Evolutionary conservation across 2,329 filamentous ascomycete genomes (phyloP).

Genomic region (Aureobasidium zeae): DNA sequence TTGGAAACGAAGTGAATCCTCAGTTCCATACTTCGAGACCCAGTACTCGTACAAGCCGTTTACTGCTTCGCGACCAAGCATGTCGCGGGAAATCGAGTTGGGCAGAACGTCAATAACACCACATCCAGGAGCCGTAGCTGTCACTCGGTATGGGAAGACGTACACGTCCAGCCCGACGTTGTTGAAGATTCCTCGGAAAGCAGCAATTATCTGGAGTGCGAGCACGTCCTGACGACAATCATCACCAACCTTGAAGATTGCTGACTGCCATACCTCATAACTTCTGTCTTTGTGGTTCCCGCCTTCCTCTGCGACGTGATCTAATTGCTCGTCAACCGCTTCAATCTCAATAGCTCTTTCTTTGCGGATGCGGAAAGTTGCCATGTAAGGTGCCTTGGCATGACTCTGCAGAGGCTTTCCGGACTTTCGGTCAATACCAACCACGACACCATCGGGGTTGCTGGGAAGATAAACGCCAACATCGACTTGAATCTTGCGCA

Average conservation of each 20-base stretch:
- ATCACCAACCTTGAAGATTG: slow-evolving; percentile 99
- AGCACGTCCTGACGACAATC: slow-evolving; percentile 96
- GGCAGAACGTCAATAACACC: slow-evolving; percentile 97
- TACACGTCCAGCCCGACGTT: slow-evolving; percentile 90
- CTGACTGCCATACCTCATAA: slow-evolving; percentile 96
- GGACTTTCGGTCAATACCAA: slow-evolving; percentile 95
- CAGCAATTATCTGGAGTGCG: slow-evolving; percentile 93
- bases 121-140: slow-evolving; percentile 91
- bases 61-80: slow-evolving; percentile 95
- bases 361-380: slow-evolving; percentile 93
- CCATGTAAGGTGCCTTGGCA: slow-evolving; percentile 98
- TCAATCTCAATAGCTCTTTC: slow-evolving; percentile 46
- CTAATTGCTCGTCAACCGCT: slow-evolving; percentile 36
- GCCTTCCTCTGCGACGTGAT: slow-evolving; percentile 26
- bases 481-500: slow-evolving; percentile 94
- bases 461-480: slow-evolving; percentile 94
- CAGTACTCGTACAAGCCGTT: slow-evolving; percentile 99
- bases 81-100: slow-evolving; percentile 95
- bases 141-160: slow-evolving; percentile 95
- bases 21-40: slow-evolving; percentile 90
- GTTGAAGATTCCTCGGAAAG: slow-evolving; percentile 95
- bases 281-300: slow-evolving; percentile 40
- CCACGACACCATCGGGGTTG: slow-evolving; percentile 93
- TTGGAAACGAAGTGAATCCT: slow-evolving; percentile 90
- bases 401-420: slow-evolving; percentile 96